Base-by-base conservation (phyloP, 2,329 filamentous ascomycete genomes). In the Peltaster fructicola region DNA sequence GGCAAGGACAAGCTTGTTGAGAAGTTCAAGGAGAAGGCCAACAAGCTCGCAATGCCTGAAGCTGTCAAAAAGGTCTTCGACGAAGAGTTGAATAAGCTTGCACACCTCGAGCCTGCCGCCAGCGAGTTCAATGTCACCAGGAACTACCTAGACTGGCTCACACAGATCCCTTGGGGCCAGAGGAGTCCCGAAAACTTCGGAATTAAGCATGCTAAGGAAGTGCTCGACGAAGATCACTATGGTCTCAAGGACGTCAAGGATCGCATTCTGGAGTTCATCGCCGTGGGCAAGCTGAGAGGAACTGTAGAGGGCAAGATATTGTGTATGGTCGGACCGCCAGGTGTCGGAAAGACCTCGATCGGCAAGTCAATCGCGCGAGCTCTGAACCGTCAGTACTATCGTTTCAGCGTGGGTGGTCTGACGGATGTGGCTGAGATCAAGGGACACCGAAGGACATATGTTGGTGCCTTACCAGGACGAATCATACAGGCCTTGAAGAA, bases 341-440 rank as follows among this genome's bases (percentile, higher is more conserved):
- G 88, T 59, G 88, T 98, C 14, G 88, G 88, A 42, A 98, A 98
- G 62, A 98, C 88, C 3, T 93, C 84, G 51, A 98, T 98, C 38
- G 88, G 88, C 47, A 98, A 98, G 52, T 95, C 84, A 1, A 93
- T 98, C 41, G 88, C 88, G 9, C 70, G 85, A 27, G 90, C 88
- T 14, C 59, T 98, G 30, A 93, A 93, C 54, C 67, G 90, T 30
- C 75, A 98, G 47, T 98, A 98, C 59, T 98, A 98, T 59, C 71
- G 88, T 39, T 98, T 98, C 63, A 93, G 84, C 45, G 88, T 98
- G 6, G 88, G 88, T 47, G 88, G 88, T 40, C 64, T 98, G 37
- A 91, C 85, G 4, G 88, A 98, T 53, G 90, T 98, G 35, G 88
- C 88, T 10, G 88, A 98, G 51, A 95, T 98, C 62, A 98, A 98